Base-by-base conservation (phyloP, 2,329 filamentous ascomycete genomes). In the Pestalotiopsis sp. region DNA sequence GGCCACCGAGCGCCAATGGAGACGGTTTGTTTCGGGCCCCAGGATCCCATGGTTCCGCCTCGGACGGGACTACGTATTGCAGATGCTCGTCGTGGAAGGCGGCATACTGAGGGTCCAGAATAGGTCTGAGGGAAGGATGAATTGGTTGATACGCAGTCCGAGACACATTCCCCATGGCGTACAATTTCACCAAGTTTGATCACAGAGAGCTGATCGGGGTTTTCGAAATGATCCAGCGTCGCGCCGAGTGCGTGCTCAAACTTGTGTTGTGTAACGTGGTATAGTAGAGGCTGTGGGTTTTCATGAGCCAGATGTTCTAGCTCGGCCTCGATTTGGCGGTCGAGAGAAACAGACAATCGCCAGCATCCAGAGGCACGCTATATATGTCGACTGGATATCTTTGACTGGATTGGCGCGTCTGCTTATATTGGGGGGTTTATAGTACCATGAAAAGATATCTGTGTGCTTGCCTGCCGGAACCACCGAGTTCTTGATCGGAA, bases 51-150 rank as follows among this genome's bases (percentile, higher is more conserved):
- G 68, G 69, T 31, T 71, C 74, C 17, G 71, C 67, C 65, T 83
- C 79, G 39, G 78, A 77, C 0, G 78, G 78, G 23, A 73, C 71
- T 49, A 82, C 73, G 67, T 79, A 81, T 63, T 81, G 81, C 31
- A 82, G 69, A 70, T 80, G 71, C 38, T 75, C 67, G 38, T 82
- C 79, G 69, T 82, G 81, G 62, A 81, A 78, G 39, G 74, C 73
- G 39, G 81, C 77, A 56, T 82, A 82, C 68, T 82, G 76, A 12
- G 79, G 78, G 72, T 83, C 80, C 1, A 83, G 75, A 7, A n/a
- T 9, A 17, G 38, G 23, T 14, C 57, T 39, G 9, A 67, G 27
- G 9, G 20, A 49, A 4, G 59, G 66, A 27, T 67, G 66, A 23
- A 67, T 67, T 6, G 66, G 66, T 27, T 67, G 66, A 14, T 67